Percentiles rank a stretch among this genome's conserved stretches.
These are phyloP conservation scores for Trapa incisa DNA, from an alignment of 345 rosid species.

Conservation along the genomic window DNA sequence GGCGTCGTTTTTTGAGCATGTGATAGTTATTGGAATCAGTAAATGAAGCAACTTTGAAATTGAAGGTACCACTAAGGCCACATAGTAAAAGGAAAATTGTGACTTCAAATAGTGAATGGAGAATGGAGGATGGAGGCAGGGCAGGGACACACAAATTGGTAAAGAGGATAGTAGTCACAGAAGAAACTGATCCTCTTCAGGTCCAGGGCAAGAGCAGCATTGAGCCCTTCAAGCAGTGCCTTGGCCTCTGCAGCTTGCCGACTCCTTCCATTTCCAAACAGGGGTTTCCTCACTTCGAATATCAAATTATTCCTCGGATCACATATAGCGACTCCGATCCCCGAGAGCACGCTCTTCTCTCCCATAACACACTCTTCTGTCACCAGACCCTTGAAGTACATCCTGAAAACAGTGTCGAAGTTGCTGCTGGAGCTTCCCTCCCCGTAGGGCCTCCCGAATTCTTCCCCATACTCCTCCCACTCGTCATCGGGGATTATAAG, in stretches of 20 bases:
- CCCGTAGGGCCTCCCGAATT: slow-evolving; percentile 34
- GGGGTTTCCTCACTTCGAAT: slow-evolving; percentile 17
- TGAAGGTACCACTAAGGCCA: not conserved
- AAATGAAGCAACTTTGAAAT: not conserved
- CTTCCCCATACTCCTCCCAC: slow-evolving; percentile 42
- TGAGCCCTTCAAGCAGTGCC: slow-evolving; percentile 56
- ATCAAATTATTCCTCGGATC: slow-evolving; percentile 19
- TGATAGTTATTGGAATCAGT: not conserved
- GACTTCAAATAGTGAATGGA: not conserved
- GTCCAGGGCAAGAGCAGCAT: slow-evolving; percentile 39
- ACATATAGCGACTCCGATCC: slow-evolving; percentile 28
- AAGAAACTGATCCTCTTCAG: slow-evolving; percentile 33
- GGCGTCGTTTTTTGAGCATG: not conserved
- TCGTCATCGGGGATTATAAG: slow-evolving; percentile 33
- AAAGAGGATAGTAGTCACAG: slow-evolving; percentile 35
- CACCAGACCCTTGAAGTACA: slow-evolving; percentile 25
- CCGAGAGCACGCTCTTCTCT: slow-evolving; percentile 9
- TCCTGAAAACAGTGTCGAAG: slow-evolving; percentile 5
- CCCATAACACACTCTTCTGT: slow-evolving; percentile 17
- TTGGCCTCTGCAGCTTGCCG: slow-evolving; percentile 21
- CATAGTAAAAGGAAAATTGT: not conserved
- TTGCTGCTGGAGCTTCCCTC: slow-evolving; percentile 11
- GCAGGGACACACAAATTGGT: slow-evolving; percentile 38
- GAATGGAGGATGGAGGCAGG: not conserved
- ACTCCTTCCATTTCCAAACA: slow-evolving; percentile 22